Evolutionary conservation across 139 green algal species (phyloP).

Genomic region (Pseudopediastrum boryanum): DNA sequence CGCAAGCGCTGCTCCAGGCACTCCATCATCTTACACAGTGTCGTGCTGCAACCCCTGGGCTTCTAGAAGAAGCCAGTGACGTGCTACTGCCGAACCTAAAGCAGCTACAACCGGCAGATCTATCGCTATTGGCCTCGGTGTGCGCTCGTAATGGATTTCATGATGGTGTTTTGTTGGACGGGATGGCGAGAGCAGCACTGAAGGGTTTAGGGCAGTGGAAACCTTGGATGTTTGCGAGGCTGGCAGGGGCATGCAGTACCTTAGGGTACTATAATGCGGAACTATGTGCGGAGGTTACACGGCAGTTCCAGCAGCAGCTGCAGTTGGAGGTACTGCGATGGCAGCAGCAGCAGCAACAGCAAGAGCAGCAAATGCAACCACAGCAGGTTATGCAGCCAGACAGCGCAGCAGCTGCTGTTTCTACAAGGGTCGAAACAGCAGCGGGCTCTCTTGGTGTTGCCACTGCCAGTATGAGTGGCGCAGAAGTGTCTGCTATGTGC

Average conservation of each 20-base stretch:
- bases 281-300: neutral
- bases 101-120: neutral
- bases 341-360: constrained; percentile 9
- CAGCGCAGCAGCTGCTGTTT: neutral
- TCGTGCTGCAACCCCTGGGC: too few species aligned
- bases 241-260: neutral
- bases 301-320: neutral
- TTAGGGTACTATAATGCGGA: neutral
- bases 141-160: constrained; percentile 16
- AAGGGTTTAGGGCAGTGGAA: neutral
- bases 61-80: too few species aligned
- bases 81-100: too few species aligned
- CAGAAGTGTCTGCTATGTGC: neutral
- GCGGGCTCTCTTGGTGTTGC: too few species aligned
- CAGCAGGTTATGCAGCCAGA: neutral
- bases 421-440: too few species aligned
- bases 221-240: constrained; percentile 20
- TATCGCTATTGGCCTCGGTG: constrained; percentile 3
- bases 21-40: too few species aligned
- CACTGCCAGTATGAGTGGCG: neutral
- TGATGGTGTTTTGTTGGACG: too few species aligned
- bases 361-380: constrained; percentile 16
- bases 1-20: too few species aligned
- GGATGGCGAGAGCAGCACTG: neutral
- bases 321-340: neutral